Evolutionary conservation across 2,329 filamentous ascomycete species (phyloP).

Genomic region (Colletotrichum costaricense): DNA sequence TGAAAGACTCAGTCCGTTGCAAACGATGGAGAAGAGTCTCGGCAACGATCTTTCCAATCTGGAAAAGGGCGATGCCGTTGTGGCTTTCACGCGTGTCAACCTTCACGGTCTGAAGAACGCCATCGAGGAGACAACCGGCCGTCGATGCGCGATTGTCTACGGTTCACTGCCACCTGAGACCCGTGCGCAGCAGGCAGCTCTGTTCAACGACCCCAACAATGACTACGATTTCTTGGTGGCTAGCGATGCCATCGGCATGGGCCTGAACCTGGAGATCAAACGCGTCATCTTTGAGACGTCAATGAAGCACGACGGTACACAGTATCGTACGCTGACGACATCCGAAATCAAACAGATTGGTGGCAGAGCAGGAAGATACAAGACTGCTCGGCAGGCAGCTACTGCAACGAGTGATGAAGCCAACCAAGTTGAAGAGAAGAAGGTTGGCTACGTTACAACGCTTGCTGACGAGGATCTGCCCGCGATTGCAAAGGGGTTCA

Average conservation of each 20-base stretch:
- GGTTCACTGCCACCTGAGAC: constrained; percentile 93
- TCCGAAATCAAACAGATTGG: constrained; percentile 95
- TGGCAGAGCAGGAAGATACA: constrained; percentile 89
- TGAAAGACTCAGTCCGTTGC: constrained; percentile 82
- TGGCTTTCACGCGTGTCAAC: constrained; percentile 84
- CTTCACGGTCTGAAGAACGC: constrained; percentile 84
- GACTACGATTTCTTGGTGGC: constrained; percentile 96
- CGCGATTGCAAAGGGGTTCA: constrained; percentile 72
- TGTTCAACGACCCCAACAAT: constrained; percentile 96
- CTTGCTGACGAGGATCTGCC: constrained; percentile 77
- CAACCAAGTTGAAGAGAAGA: constrained; percentile 44
- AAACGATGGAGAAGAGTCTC: constrained; percentile 73
- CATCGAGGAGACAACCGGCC: constrained; percentile 81
- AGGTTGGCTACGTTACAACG: constrained; percentile 81
- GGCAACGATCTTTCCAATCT: constrained; percentile 73
- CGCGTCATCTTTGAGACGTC: constrained; percentile 88
- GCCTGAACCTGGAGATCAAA: constrained; percentile 91
- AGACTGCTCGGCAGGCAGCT: constrained; percentile 71
- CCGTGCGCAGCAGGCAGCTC: constrained; percentile 85
- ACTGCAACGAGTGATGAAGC: constrained; percentile 30
- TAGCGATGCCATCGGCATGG: constrained; percentile 97
- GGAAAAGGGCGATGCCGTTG: constrained; percentile 89
- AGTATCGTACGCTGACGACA: constrained; percentile 68
- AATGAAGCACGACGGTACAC: constrained; percentile 75
- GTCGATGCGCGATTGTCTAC: constrained; percentile 91